These are phyloP conservation scores for Eucalyptus sp. DNA, from an alignment of 345 rosid genomes.

Conservation along the genomic window DNA sequence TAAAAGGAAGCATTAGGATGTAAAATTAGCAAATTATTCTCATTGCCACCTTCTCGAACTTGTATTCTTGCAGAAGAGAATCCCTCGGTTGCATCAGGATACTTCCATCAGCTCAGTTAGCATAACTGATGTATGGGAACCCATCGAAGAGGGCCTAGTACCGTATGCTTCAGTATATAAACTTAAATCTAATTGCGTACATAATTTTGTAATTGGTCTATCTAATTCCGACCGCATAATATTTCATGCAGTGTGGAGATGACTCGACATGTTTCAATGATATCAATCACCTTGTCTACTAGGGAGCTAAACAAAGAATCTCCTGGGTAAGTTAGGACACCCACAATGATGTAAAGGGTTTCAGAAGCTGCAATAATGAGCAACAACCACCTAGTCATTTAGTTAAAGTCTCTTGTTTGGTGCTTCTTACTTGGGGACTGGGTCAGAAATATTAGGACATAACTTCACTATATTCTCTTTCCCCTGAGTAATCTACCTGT, in stretches of 20 bases:
- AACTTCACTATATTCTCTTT: neutral
- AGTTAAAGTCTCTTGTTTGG: neutral
- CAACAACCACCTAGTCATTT: neutral
- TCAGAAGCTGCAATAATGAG: neutral
- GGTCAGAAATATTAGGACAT: neutral
- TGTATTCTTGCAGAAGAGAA: slow-evolving; percentile 40
- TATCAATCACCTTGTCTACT: slow-evolving; percentile 73
- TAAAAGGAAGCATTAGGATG: neutral
- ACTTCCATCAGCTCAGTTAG: slow-evolving; percentile 79
- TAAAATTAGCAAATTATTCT: neutral
- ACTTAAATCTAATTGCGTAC: neutral
- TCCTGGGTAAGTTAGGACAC: slow-evolving; percentile 51
- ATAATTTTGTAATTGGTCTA: neutral
- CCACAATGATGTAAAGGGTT: neutral
- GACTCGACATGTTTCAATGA: slow-evolving; percentile 94
- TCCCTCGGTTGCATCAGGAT: slow-evolving; percentile 81
- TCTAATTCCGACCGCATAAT: neutral
- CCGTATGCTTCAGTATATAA: slow-evolving; percentile 36
- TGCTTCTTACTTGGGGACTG: neutral
- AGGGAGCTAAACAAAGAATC: slow-evolving; percentile 58
- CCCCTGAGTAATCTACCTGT: neutral
- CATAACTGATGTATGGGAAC: slow-evolving; percentile 97
- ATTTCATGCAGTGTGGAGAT: slow-evolving; percentile 75
- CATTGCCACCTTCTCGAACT: neutral
- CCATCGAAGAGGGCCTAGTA: slow-evolving; percentile 87